Evolutionary conservation across 2,329 filamentous ascomycete genomes (phyloP), one percentile per base, ranked within the genome.

Genomic region (Fusarium sp.): DNA sequence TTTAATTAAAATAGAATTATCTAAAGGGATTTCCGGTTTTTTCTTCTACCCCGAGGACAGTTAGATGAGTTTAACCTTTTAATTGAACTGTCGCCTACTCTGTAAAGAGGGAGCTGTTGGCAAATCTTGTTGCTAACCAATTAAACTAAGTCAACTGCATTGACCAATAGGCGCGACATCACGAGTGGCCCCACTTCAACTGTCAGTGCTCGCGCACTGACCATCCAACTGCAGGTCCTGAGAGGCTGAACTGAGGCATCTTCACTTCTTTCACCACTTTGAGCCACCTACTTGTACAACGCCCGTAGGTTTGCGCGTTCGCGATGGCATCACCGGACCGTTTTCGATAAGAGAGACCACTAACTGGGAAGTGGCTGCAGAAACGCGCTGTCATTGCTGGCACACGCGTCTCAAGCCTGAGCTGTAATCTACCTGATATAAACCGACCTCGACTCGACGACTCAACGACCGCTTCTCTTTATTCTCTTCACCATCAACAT

Each of bases 261-360:
- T 62, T 66, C 56, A 37, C 48, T 41, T 61, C 46, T 63, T 67
- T 52, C 52, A 58, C 52, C 52, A 50, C 41, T 47, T n/a, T 33
- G 61, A 43, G 44, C 18, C 47, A 43, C 24, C 12, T 31, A 47
- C 38, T 48, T 38, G 31, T 41, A 48, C 55, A 43, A 48, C 37
- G 44, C 42, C 49, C 47, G 28, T 41, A 24, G 47, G 55, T 26
- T 63, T 33, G 35, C 31, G 33, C 37, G 37, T 33, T 44, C 61
- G 31, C 48, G 46, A 70, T 70, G 68, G 50, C 58, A 52, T 70
- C 68, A 50, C 26, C 41, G 21, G 15, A 38, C 15, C 31, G 38
- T 53, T 48, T 47, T 33, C 24, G 37, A 60, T 65, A 65, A 44
- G 21, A 21, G 38, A 52, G 16, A n/a, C n/a, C 13, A 37, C 35